Conservation (phyloP, 306 rosid genomes). For the Senna siamea region DNA sequence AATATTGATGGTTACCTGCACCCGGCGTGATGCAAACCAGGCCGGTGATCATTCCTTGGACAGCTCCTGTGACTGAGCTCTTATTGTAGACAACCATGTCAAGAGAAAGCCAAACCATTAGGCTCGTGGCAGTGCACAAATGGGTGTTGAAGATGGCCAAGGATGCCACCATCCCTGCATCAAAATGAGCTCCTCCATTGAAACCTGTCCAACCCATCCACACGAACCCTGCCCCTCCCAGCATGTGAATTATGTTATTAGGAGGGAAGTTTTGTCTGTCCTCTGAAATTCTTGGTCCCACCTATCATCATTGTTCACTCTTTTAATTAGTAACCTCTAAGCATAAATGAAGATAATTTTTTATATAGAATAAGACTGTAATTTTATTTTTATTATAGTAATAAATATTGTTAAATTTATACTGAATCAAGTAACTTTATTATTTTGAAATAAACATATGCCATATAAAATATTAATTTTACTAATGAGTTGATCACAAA, state of each 20-base stretch:
- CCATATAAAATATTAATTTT: too few species aligned
- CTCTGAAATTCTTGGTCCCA: constrained; percentile 67
- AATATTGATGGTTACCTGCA: constrained; percentile 73
- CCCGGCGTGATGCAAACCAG: constrained; percentile 89
- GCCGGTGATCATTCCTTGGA: constrained; percentile 85
- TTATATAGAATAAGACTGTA: too few species aligned
- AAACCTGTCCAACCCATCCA: constrained; percentile 89
- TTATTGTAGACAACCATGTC: constrained; percentile 67
- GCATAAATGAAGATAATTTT: too few species aligned
- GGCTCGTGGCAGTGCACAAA: constrained; percentile 72
- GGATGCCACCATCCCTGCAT: constrained; percentile 52
- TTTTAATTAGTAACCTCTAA: too few species aligned
- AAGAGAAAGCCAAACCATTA: constrained; percentile 71
- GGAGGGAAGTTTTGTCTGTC: constrained; percentile 77
- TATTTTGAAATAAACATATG: too few species aligned
- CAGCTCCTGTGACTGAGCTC: constrained; percentile 70
- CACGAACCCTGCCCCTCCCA: constrained; percentile 78
- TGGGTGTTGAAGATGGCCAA: constrained; percentile 73
- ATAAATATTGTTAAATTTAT: too few species aligned
- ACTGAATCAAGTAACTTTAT: too few species aligned
- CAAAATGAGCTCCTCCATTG: constrained; percentile 80
- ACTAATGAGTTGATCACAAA: too few species aligned
- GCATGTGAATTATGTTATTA: constrained; percentile 75
- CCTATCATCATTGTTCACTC: constrained; percentile 43
- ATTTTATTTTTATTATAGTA: too few species aligned